These are phyloP conservation scores for Phytophthora colocasiae DNA, from an alignment of 352 stramenopile species.

Conservation along the genomic window DNA sequence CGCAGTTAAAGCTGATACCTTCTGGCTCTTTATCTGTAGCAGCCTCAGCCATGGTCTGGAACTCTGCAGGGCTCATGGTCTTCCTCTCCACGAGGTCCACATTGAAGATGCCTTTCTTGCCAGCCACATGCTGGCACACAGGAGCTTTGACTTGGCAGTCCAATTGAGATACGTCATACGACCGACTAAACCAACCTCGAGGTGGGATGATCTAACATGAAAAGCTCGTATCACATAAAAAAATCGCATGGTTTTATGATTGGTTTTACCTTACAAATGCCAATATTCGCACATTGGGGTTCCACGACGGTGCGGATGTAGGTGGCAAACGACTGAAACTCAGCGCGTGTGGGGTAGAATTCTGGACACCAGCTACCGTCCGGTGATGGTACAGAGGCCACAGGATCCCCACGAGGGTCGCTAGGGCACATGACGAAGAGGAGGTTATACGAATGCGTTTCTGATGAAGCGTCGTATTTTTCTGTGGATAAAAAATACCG, in stretches of 20 bases:
- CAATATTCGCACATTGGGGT: constrained; percentile 73
- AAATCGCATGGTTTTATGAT: constrained; percentile 1
- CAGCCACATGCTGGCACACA: constrained; percentile 88
- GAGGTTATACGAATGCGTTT: background rate
- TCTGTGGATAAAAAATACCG: background rate
- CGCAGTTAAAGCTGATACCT: constrained; percentile 15
- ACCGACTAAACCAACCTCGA: constrained; percentile 76
- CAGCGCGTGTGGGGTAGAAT: constrained; percentile 80
- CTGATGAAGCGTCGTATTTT: constrained; percentile 20
- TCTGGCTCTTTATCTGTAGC: constrained; percentile 40
- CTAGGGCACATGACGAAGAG: constrained; percentile 26
- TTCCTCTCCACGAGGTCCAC: constrained; percentile 91
- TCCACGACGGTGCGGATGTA: constrained; percentile 90
- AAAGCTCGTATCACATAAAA: background rate
- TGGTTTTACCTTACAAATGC: constrained; percentile 89
- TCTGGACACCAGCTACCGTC: constrained; percentile 78
- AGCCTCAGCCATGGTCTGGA: constrained; percentile 55
- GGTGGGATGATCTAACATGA: constrained; percentile 65
- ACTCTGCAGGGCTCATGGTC: constrained; percentile 68
- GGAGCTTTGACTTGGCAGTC: constrained; percentile 61
- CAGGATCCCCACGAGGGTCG: constrained; percentile 11
- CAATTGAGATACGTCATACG: constrained; percentile 65
- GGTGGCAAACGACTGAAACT: constrained; percentile 87
- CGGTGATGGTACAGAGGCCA: constrained; percentile 16
- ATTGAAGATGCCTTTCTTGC: constrained; percentile 92